Evolutionary conservation across 306 rosid species (phyloP).

Genomic region (Begonia fuchsioides): DNA sequence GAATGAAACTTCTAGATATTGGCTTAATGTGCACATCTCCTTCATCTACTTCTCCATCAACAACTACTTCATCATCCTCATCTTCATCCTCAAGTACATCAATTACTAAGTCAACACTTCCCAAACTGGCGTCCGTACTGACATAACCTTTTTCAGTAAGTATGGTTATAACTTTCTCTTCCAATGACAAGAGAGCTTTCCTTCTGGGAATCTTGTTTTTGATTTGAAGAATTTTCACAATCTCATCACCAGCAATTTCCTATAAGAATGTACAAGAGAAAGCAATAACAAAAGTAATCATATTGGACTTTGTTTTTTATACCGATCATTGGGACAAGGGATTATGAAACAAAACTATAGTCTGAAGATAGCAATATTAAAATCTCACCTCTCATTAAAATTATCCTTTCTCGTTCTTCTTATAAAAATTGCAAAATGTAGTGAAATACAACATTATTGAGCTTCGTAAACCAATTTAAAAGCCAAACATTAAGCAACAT

Average conservation of each 20-base stretch:
- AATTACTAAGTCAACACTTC: conserved; percentile 37
- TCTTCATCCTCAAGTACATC: conserved; percentile 79
- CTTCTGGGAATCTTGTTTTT: conserved; percentile 77
- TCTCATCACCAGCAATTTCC: conserved; percentile 77
- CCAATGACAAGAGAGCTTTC: conserved; percentile 69
- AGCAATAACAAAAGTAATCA: too few relatives aligned
- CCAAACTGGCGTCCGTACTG: conserved; percentile 26
- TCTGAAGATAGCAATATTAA: too few relatives aligned
- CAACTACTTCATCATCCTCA: conserved; percentile 88
- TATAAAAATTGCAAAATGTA: too few relatives aligned
- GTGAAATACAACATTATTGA: too few relatives aligned
- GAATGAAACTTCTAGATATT: conserved; percentile 40
- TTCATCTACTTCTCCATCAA: conserved; percentile 97
- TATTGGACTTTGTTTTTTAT: too few relatives aligned
- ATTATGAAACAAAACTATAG: too few relatives aligned
- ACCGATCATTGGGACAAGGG: too few relatives aligned
- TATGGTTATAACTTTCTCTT: conserved; percentile 62
- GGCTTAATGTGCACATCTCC: conserved; percentile 98
- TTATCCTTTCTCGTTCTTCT: too few relatives aligned
- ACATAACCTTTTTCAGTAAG: conserved; percentile 79
- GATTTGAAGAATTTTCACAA: conserved; percentile 62
- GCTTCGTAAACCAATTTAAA: too few relatives aligned
- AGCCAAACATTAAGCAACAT: too few relatives aligned
- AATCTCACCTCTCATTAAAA: too few relatives aligned
- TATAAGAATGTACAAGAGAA: conserved; percentile 13